Conservation (phyloP, 352 stramenopile species). For the Phytophthora agathidicida region DNA sequence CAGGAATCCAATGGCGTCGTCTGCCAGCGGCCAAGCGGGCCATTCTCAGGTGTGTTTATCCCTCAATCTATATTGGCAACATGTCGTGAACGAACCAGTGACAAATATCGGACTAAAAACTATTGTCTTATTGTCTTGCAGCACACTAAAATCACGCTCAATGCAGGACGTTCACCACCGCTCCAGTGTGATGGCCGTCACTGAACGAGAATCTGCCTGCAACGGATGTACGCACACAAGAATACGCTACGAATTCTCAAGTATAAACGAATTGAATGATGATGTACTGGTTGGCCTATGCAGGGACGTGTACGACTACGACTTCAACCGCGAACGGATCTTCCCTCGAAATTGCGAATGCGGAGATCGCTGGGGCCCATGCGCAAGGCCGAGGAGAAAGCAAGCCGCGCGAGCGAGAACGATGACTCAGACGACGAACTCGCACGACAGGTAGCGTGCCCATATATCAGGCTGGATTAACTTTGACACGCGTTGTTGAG, state of each 20-base stretch:
- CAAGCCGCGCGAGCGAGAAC: constrained; percentile 28
- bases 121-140: constrained; percentile 18
- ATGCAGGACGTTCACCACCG: constrained; percentile 52
- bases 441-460: constrained; percentile 42
- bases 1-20: constrained; percentile 35
- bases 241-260: neutral
- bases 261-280: neutral
- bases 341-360: constrained; percentile 73
- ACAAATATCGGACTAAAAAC: no score
- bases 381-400: constrained; percentile 40
- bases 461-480: constrained; percentile 1
- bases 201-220: constrained; percentile 69
- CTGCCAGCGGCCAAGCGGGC: constrained; percentile 32
- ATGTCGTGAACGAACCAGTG: no score
- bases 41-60: constrained; percentile 43
- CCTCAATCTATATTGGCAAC: no score
- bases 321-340: constrained; percentile 71
- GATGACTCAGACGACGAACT: constrained; percentile 50
- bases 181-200: constrained; percentile 42
- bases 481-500: no score
- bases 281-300: neutral
- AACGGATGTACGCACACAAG: constrained; percentile 39
- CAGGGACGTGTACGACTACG: constrained; percentile 80
- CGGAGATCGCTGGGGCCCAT: constrained; percentile 62
- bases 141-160: constrained; percentile 63